Conservation (phyloP, 148 eudicot species). For the Chenopodium quinoa region DNA sequence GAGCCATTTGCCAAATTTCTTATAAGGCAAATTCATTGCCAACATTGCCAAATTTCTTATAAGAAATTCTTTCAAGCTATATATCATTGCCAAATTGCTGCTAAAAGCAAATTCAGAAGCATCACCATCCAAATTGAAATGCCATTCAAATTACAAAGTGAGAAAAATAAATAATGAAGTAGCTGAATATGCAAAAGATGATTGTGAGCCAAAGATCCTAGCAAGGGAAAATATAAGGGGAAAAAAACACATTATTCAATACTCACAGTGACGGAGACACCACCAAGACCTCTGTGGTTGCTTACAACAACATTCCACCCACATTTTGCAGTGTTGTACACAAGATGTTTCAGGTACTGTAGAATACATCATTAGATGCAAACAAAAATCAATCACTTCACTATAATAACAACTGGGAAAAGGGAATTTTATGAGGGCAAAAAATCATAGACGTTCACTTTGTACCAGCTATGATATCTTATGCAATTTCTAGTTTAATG, state of each 20-base stretch:
- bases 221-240: not conserved
- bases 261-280: slow-evolving; percentile 87
- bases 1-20: no score
- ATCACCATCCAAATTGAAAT: no score
- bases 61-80: no score
- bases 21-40: no score
- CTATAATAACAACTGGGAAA: no score
- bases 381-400: not conserved
- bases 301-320: slow-evolving; percentile 86
- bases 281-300: slow-evolving; percentile 97
- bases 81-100: no score
- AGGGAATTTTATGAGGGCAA: no score
- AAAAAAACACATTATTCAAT: not conserved
- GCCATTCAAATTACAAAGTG: no score
- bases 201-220: not conserved
- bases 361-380: slow-evolving; percentile 12
- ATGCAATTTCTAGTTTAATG: not conserved
- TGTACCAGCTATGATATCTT: not conserved
- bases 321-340: slow-evolving; percentile 63
- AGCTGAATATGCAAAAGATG: not conserved
- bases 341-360: slow-evolving; percentile 85
- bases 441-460: not conserved
- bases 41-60: no score
- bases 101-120: no score
- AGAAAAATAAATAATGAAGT: no score